Conservation (phyloP, 805 yeast species). For the Saturnispora diversa region DNA sequence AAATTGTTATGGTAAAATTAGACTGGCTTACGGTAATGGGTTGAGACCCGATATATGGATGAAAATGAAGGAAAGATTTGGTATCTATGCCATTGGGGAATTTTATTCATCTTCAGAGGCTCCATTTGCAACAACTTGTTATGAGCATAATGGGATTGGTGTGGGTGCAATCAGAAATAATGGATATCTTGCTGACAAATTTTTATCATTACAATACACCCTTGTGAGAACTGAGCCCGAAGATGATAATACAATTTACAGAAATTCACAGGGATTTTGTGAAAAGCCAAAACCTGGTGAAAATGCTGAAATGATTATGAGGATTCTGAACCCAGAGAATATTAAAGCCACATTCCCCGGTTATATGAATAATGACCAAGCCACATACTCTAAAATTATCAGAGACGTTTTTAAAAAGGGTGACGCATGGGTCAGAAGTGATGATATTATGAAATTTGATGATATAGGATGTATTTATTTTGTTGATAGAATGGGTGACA, state of each 20-base stretch:
- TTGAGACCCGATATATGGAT: constrained; percentile 83
- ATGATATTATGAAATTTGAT: constrained; percentile 72
- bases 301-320: constrained; percentile 85
- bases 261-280: constrained; percentile 64
- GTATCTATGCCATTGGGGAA: constrained; percentile 71
- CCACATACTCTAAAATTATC: constrained; percentile 68
- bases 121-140: constrained; percentile 78
- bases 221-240: constrained; percentile 73
- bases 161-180: constrained; percentile 78
- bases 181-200: constrained; percentile 66
- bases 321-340: constrained; percentile 50
- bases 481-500: constrained; percentile 90
- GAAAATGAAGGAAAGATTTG: constrained; percentile 68
- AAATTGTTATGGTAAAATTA: constrained; percentile 31
- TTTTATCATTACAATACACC: constrained; percentile 45
- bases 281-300: constrained; percentile 46
- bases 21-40: constrained; percentile 85
- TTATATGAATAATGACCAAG: constrained; percentile 70
- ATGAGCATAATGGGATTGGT: constrained; percentile 54
- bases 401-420: constrained; percentile 72
- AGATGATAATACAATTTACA: constrained; percentile 62
- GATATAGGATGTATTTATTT: constrained; percentile 65
- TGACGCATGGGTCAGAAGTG: constrained; percentile 87
- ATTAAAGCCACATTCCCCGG: constrained; percentile 83
- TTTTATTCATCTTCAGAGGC: constrained; percentile 92